phyloP scores from a whole-genome alignment of 768 basidiomycete species.

The Lentinula edodes region DNA sequence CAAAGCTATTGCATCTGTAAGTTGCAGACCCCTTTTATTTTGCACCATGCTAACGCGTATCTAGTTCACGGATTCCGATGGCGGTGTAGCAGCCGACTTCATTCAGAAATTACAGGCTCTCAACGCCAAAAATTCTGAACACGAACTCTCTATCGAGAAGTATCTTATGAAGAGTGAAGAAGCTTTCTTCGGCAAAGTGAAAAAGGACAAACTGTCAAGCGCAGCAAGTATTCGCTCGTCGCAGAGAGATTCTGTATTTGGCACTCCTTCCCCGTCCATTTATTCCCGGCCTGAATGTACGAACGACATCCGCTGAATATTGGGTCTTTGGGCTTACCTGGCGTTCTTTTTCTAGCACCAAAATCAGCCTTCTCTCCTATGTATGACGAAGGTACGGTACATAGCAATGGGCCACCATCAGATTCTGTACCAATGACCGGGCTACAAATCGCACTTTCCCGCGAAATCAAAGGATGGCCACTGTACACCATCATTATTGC shows the following conservation, averaged over 20 bases:
- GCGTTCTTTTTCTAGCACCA: slow-evolving; percentile 62
- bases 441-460: slow-evolving; percentile 77
- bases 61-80: slow-evolving; percentile 91
- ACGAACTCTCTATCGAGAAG: slow-evolving; percentile 89
- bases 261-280: slow-evolving; percentile 54
- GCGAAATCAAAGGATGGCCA: slow-evolving; percentile 83
- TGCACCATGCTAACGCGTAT: not conserved
- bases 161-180: slow-evolving; percentile 90
- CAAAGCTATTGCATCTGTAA: slow-evolving; percentile 85
- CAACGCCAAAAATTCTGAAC: slow-evolving; percentile 83
- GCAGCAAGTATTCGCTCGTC: slow-evolving; percentile 78
- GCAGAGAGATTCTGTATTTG: slow-evolving; percentile 80
- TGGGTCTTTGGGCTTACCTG: slow-evolving; percentile 55
- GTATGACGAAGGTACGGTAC: slow-evolving; percentile 23
- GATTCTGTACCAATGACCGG: slow-evolving; percentile 75
- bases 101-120: slow-evolving; percentile 79
- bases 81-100: slow-evolving; percentile 87
- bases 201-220: slow-evolving; percentile 76
- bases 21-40: slow-evolving; percentile 14
- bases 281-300: slow-evolving; percentile 75
- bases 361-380: slow-evolving; percentile 76
- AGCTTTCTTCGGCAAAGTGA: slow-evolving; percentile 87
- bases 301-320: slow-evolving; percentile 28
- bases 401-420: slow-evolving; percentile 38
- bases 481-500: slow-evolving; percentile 88